Evolutionary conservation across 2,329 filamentous ascomycete genomes (phyloP), one percentile per base, ranked within the genome.

Genomic region (Meredithiella fracta): DNA sequence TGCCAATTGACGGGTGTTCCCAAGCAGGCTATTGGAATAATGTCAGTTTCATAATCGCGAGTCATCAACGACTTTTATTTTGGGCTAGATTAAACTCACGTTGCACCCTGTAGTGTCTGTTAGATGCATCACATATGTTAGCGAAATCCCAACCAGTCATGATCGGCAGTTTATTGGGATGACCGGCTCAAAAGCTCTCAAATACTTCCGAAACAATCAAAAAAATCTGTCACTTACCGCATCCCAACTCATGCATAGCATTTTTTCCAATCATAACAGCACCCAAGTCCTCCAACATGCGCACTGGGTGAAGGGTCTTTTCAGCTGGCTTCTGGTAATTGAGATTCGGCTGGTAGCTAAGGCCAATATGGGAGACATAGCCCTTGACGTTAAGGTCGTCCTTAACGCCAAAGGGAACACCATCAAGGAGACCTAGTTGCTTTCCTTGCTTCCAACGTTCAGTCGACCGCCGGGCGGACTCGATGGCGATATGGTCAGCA

Each of bases 61-160:
- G 14, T 20, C 2, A 23, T 50, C 22, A 11, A 11, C 11, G 29
- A 5, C 11, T 5, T 5, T 34, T 34, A 11, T 34, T 34, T 34
- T 11, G 11, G 31, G 17, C 26, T 25, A 37, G 4, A 47, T 25
- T 20, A 6, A 26, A 61, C 70, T 62, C 60, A 74, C 72, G 64
- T 94, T 94, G 66, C 88, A 88, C 60, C 89, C 89, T n/a, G 78
- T 89, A 0, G 85, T 87, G 63, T 92, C 85, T 73, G 47, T 4
- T 34, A 70, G 17, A 3, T 2, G 20, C 34, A 31, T 7, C 17
- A 20, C 15, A 44, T 54, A 20, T 29, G 31, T 37, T 31, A 56
- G 55, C 22, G n/a, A 11, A 20, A 15, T 26, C 50, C 22, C 23
- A 26, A 25, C 25, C n/a, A 34, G 20, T 22, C n/a, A 40, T 34